phyloP scores from a whole-genome alignment of 139 green algal genomes.

The Chara braunii region DNA sequence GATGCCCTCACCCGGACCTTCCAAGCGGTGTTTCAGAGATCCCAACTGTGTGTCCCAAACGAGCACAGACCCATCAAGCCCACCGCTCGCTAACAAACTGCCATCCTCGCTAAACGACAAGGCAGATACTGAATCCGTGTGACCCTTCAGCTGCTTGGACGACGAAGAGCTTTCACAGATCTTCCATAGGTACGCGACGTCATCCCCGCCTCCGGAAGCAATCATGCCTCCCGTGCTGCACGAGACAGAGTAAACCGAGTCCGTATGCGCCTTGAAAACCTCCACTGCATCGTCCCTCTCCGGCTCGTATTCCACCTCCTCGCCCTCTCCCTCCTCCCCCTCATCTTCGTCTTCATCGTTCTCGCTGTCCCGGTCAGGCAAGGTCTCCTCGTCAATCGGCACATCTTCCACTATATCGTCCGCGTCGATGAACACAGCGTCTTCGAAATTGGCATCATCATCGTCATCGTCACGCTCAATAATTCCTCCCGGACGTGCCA shows the following conservation, averaged over 20 bases:
- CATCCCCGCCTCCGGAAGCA: constrained; percentile 34
- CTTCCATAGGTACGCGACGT: constrained; percentile 29
- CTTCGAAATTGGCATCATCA: too few relatives aligned
- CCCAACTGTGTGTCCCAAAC: constrained; percentile 61
- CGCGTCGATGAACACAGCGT: too few relatives aligned
- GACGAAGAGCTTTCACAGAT: constrained; percentile 14
- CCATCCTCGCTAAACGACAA: constrained; percentile 70
- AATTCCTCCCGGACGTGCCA: too few relatives aligned
- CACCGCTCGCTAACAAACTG: constrained; percentile 66
- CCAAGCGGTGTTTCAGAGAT: constrained; percentile 19
- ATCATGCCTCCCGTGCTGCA: constrained; percentile 14
- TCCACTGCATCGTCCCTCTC: constrained; percentile 33
- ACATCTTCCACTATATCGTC: too few relatives aligned
- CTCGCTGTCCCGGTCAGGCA: constrained; percentile 1
- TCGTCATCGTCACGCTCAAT: too few relatives aligned
- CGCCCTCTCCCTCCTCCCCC: constrained; percentile 4
- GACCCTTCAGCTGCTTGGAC: constrained; percentile 44
- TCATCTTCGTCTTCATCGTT: background rate
- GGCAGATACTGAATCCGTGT: constrained; percentile 74
- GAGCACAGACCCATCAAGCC: constrained; percentile 68
- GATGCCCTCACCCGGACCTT: constrained; percentile 42
- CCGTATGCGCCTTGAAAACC: constrained; percentile 23
- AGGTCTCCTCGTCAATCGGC: too few relatives aligned
- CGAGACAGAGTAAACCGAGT: constrained; percentile 21
- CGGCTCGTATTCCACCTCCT: constrained; percentile 7